phyloP scores from a whole-genome alignment of 345 rosid genomes.

The Hirschfeldia incana region DNA sequence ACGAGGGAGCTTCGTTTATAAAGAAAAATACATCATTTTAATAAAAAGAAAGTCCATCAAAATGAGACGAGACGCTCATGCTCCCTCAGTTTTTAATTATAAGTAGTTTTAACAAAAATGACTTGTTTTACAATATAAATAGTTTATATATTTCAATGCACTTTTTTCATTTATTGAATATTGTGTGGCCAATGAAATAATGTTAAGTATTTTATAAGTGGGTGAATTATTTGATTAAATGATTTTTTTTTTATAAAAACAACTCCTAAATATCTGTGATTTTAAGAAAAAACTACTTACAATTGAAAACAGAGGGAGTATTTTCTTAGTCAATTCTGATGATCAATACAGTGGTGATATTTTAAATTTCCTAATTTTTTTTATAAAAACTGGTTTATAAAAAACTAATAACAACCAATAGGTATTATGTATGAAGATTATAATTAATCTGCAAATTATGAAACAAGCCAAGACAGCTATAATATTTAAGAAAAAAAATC shows the following conservation, averaged over 20 bases:
- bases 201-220: too few relatives aligned
- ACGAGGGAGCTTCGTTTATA: constrained; percentile 31
- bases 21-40: constrained; percentile 12
- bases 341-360: constrained; percentile 11
- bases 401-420: constrained; percentile 9
- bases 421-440: background rate
- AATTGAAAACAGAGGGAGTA: too few relatives aligned
- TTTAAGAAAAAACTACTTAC: too few relatives aligned
- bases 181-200: too few relatives aligned
- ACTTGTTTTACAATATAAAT: too few relatives aligned
- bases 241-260: too few relatives aligned
- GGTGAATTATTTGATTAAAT: too few relatives aligned
- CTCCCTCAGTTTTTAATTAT: too few relatives aligned
- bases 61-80: constrained; percentile 8
- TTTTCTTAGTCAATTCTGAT: constrained; percentile 5
- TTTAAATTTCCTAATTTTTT: background rate
- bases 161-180: too few relatives aligned
- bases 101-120: too few relatives aligned
- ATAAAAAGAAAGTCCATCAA: background rate
- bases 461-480: background rate
- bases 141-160: too few relatives aligned
- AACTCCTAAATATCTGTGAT: too few relatives aligned
- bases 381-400: constrained; percentile 2
- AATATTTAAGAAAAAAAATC: background rate
- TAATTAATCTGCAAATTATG: background rate